A percentile compares a stretch with the other conserved stretches of the same genome.
These are phyloP conservation scores for Marchantia paleacea DNA, from an alignment of 225 moss, liverwort and hornwort genomes.

Conservation along the genomic window DNA sequence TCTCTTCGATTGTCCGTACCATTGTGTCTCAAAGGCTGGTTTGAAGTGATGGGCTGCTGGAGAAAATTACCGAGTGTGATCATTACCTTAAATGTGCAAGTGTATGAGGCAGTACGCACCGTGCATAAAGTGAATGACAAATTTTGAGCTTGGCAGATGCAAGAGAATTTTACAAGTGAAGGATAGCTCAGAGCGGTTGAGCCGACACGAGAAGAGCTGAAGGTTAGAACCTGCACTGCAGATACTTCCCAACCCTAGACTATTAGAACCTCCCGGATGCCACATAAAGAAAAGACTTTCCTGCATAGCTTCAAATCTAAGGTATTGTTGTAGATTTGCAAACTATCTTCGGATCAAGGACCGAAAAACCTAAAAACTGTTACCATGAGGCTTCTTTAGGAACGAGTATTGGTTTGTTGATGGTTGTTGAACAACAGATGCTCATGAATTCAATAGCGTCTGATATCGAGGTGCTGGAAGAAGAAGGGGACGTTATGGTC, in stretches of 20 bases:
- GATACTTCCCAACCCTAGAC: not conserved
- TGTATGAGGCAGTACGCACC: too few relatives aligned
- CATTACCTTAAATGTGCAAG: too few relatives aligned
- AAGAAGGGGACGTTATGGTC: constrained; percentile 27
- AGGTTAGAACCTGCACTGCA: constrained; percentile 21
- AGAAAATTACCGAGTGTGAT: too few relatives aligned
- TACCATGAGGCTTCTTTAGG: not conserved
- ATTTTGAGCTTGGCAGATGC: constrained; percentile 29
- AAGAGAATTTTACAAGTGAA: constrained; percentile 43
- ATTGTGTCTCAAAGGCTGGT: too few relatives aligned
- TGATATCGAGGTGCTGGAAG: constrained; percentile 37
- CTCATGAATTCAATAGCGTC: constrained; percentile 30
- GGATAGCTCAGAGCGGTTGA: constrained; percentile 42
- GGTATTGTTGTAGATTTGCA: not conserved
- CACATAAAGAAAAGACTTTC: not conserved
- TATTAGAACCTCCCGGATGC: too few relatives aligned
- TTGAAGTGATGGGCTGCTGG: too few relatives aligned
- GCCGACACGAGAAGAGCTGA: constrained; percentile 43
- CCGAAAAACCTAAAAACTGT: not conserved
- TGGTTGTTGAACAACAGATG: constrained; percentile 26
- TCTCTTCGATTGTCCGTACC: too few relatives aligned
- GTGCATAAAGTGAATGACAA: not conserved
- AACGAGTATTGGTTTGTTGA: too few relatives aligned
- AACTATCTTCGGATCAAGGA: too few relatives aligned
- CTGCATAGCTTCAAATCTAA: not conserved